A percentile compares a stretch with the other conserved stretches of the same genome.
Evolutionary conservation across 805 yeast genomes (phyloP).

Genomic region (Starmerella sirachaensis): DNA sequence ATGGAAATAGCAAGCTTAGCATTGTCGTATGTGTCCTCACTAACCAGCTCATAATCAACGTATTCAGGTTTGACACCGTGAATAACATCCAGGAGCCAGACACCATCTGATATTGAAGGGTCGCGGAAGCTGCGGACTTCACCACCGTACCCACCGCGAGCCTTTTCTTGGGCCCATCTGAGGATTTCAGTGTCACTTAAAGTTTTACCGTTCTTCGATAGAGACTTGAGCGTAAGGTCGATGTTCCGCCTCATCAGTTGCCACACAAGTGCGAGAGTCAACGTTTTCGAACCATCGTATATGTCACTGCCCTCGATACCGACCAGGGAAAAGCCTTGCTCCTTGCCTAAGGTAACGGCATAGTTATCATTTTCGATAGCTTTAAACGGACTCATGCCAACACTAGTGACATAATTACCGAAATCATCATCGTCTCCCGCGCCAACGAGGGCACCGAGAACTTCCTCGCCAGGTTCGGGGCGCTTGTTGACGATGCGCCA

Average conservation of each 20-base stretch:
- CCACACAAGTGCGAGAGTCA: conserved; percentile 92
- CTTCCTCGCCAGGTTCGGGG: conserved; percentile 61
- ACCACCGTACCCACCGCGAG: conserved; percentile 65
- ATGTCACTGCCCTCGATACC: conserved; percentile 98
- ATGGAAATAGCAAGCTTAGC: conserved; percentile 96
- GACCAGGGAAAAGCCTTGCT: conserved; percentile 81
- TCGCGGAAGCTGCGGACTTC: conserved; percentile 77
- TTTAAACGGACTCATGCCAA: conserved; percentile 63
- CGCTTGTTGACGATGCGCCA: conserved; percentile 69
- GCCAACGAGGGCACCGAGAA: conserved; percentile 19
- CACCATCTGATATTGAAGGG: conserved; percentile 59
- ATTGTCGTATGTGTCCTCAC: conserved; percentile 81
- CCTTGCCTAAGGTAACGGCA: conserved; percentile 93
- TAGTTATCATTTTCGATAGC: conserved; percentile 96
- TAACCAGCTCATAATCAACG: conserved; percentile 87
- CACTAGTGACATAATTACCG: conserved; percentile 17
- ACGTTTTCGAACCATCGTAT: conserved; percentile 78
- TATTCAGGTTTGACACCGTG: conserved; percentile 95
- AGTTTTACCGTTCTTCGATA: conserved; percentile 62
- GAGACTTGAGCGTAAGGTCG: conserved; percentile 61
- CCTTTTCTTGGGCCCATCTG: conserved; percentile 87
- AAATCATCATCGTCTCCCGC: conserved; percentile 20
- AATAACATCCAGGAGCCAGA: conserved; percentile 76
- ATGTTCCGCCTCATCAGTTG: conserved; percentile 97
- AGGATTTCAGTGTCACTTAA: conserved; percentile 76